Evolutionary conservation across 495 filamentous ascomycete genomes (phyloP).

Genomic region (Xylaria cubensis): DNA sequence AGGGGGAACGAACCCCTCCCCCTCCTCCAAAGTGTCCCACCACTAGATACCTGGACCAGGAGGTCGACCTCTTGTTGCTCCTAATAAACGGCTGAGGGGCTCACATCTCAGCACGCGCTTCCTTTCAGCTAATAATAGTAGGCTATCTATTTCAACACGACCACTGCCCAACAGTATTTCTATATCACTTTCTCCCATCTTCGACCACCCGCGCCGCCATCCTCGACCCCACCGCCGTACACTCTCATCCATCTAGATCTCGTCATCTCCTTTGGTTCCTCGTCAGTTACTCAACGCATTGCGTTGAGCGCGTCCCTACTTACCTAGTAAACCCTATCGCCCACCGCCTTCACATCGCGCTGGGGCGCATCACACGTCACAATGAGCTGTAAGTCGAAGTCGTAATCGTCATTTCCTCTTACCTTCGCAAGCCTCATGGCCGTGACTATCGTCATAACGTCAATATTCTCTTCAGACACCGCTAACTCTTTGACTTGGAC

Average conservation of each 20-base stretch:
- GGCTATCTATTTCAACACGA: background rate
- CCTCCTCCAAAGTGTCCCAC: constrained; percentile 12
- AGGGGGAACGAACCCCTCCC: constrained; percentile 10
- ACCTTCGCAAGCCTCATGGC: constrained; percentile 16
- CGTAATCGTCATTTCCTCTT: constrained; percentile 16
- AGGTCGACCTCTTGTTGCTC: background rate
- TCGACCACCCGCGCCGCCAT: background rate
- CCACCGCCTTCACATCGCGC: constrained; percentile 13
- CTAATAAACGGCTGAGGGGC: constrained; percentile 6
- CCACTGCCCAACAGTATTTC: background rate
- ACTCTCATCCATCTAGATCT: background rate
- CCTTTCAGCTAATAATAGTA: constrained; percentile 15
- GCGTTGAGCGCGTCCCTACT: constrained; percentile 7
- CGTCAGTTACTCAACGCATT: background rate
- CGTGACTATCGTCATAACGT: background rate
- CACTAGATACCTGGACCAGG: background rate
- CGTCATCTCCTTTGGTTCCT: constrained; percentile 4
- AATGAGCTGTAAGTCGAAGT: constrained; percentile 45
- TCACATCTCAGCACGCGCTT: constrained; percentile 17
- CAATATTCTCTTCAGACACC: background rate
- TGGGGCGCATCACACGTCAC: constrained; percentile 38
- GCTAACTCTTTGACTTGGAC: constrained; percentile 9
- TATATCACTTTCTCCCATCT: background rate
- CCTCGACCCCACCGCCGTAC: background rate
- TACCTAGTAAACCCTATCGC: constrained; percentile 1